A percentile compares a stretch with the other conserved stretches of the same genome.
Conservation (phyloP, 2,329 filamentous ascomycete genomes). For the Microsporum ferrugineum region DNA sequence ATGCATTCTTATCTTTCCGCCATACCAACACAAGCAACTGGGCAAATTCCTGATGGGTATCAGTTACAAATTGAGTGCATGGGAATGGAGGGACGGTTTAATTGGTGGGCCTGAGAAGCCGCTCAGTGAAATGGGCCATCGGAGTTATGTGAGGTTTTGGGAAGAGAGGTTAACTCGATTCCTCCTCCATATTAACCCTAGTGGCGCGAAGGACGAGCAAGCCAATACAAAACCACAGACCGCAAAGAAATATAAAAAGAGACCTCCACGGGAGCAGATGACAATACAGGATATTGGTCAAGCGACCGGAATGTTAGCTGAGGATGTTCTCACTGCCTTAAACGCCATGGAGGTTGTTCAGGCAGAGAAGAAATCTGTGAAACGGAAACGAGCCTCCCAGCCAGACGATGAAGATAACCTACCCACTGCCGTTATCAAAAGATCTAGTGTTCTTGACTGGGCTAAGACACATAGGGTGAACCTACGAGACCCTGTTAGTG, state of each 20-base stretch:
- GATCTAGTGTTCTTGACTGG: conserved; percentile 54
- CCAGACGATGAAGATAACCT: conserved; percentile 16
- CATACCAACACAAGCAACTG: conserved; percentile 83
- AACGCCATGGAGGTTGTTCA: conserved; percentile 67
- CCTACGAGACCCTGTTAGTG: conserved; percentile 56
- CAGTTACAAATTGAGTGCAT: conserved; percentile 79
- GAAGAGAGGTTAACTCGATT: conserved; percentile 68
- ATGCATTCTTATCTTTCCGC: conserved; percentile 90
- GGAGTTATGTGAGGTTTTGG: conserved; percentile 80
- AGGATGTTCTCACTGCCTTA: conserved; percentile 69
- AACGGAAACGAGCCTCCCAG: conserved; percentile 35
- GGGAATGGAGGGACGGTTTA: conserved; percentile 53
- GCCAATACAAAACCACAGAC: conserved; percentile 11
- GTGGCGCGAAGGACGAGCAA: conserved; percentile 11
- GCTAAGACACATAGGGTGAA: conserved; percentile 51
- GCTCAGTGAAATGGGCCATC: conserved; percentile 70
- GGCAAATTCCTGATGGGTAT: conserved; percentile 84
- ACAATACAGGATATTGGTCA: conserved; percentile 61
- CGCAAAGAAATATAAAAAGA: conserved; percentile 34
- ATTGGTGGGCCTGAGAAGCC: conserved; percentile 91
- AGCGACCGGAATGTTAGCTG: conserved; percentile 70
- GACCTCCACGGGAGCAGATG: conserved; percentile 37
- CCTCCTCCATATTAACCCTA: conserved; percentile 32
- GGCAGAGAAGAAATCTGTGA: conserved; percentile 41
- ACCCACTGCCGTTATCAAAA: conserved; percentile 39